Conservation (phyloP, 1,284 basidiomycete species). For the Blastosporella zonata region DNA sequence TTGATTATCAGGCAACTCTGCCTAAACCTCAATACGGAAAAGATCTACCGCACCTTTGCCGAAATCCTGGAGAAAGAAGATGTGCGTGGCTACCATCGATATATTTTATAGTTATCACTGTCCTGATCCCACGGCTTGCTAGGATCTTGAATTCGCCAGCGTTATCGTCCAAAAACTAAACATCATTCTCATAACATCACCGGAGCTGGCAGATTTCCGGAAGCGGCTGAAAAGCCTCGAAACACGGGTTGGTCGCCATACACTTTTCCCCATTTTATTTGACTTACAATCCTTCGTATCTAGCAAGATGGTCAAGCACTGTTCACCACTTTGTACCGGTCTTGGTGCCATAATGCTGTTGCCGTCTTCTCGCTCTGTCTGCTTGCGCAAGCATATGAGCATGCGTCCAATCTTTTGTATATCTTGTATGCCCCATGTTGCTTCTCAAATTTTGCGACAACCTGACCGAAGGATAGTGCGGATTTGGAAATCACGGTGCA, state of each 20-base stretch:
- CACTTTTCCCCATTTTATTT: not conserved
- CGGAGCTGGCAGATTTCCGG: conserved; percentile 92
- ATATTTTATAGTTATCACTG: not conserved
- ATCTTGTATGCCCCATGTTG: conserved; percentile 73
- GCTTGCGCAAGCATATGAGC: conserved; percentile 97
- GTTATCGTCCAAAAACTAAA: conserved; percentile 98
- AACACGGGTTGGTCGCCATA: conserved; percentile 63
- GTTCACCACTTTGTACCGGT: conserved; percentile 91
- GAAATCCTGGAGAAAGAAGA: conserved; percentile 98
- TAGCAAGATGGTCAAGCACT: conserved; percentile 92
- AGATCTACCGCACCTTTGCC: conserved; percentile 94
- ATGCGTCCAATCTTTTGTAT: conserved; percentile 94
- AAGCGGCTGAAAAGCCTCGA: conserved; percentile 91
- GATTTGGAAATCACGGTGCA: conserved; percentile 95
- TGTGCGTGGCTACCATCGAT: conserved; percentile 40
- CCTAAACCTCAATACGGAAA: conserved; percentile 90
- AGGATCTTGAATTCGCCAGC: conserved; percentile 96
- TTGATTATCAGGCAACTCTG: conserved; percentile 96
- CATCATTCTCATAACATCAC: conserved; percentile 95
- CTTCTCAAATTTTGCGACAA: not conserved
- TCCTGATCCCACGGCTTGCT: conserved; percentile 4
- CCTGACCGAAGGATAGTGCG: conserved; percentile 52
- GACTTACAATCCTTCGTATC: not conserved
- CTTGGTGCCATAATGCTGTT: conserved; percentile 99
- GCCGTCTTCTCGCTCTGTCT: conserved; percentile 95